Evolutionary conservation across 1,139 yeast species (phyloP).

Genomic region (Geotrichum carabidarum): DNA sequence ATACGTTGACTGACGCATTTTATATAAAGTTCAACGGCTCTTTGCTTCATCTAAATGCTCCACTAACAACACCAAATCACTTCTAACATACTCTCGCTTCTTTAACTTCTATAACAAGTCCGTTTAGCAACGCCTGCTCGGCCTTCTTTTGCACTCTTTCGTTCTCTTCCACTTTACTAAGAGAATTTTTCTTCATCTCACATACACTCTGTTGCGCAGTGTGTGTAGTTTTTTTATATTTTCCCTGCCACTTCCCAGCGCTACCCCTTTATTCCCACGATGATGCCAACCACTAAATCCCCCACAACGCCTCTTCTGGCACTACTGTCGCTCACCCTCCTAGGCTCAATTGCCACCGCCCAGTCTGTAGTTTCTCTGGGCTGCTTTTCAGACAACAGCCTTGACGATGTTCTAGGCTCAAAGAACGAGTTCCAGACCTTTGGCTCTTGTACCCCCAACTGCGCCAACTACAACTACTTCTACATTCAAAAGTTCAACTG

Average conservation of each 20-base stretch:
- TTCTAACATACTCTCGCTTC: neutral
- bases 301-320: neutral
- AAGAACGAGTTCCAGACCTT: conserved; percentile 12
- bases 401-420: neutral
- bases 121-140: no score
- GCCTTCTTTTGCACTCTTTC: no score
- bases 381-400: neutral
- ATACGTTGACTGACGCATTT: no score
- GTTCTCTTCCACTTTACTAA: no score
- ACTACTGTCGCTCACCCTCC: neutral
- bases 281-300: neutral
- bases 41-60: no score
- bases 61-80: no score
- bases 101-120: neutral
- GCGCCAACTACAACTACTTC: conserved; percentile 32
- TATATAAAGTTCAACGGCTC: no score
- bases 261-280: neutral
- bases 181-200: no score
- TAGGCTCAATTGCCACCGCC: neutral
- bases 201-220: no score
- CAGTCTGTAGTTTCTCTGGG: neutral
- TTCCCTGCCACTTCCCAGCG: neutral
- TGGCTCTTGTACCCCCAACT: conserved; percentile 13
- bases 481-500: conserved; percentile 61
- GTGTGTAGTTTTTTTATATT: neutral